These are phyloP conservation scores for Pyrenophora teres DNA, from an alignment of 2,329 filamentous ascomycete genomes.

Conservation along the genomic window DNA sequence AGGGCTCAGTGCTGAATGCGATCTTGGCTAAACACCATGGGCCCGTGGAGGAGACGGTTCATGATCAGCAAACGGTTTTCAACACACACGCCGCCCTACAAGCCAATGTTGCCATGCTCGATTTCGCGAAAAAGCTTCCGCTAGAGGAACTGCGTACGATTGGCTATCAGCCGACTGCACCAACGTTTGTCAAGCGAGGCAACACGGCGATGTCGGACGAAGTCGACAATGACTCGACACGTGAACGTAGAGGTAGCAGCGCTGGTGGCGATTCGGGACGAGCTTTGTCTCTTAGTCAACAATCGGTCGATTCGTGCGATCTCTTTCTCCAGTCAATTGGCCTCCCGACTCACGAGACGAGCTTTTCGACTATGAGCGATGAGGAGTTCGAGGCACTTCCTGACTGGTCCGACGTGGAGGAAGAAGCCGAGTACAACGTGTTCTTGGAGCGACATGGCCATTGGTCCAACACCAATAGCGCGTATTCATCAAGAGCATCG, in stretches of 20 bases:
- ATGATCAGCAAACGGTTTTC: neutral
- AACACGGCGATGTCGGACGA: neutral
- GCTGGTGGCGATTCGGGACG: too few relatives aligned
- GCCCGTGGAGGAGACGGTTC: neutral
- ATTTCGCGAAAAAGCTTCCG: constrained; percentile 3
- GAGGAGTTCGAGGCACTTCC: neutral
- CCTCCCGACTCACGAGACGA: neutral
- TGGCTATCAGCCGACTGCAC: neutral
- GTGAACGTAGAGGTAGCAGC: too few relatives aligned
- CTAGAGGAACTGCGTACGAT: constrained; percentile 4
- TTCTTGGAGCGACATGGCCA: neutral
- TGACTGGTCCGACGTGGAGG: constrained; percentile 5
- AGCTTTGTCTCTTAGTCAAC: neutral
- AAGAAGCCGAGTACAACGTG: neutral
- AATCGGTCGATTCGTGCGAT: constrained; percentile 2
- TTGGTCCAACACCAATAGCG: neutral
- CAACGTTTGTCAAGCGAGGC: too few relatives aligned
- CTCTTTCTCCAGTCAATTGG: constrained; percentile 1
- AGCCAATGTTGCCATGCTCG: constrained; percentile 10
- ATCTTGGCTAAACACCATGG: too few relatives aligned
- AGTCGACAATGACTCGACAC: too few relatives aligned
- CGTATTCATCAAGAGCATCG: neutral
- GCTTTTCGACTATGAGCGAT: neutral
- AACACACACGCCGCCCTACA: constrained; percentile 1
- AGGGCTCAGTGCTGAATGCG: too few relatives aligned